Evolutionary conservation across 2,329 filamentous ascomycete genomes (phyloP).

Genomic region (Diplodia scrobiculata): DNA sequence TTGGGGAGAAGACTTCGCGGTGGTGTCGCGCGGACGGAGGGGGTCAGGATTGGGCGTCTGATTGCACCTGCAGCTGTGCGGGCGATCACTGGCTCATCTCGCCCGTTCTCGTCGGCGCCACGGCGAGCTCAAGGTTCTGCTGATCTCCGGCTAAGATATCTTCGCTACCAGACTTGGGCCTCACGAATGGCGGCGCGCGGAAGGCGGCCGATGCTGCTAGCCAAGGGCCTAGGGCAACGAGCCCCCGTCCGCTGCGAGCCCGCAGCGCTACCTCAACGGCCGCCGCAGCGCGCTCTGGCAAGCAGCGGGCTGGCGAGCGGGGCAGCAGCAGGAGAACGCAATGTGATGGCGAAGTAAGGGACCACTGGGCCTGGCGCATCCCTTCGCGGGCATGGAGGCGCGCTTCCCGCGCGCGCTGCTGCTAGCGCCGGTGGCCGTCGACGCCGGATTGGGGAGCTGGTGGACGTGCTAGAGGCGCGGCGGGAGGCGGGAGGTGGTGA

Average conservation of each 20-base stretch:
- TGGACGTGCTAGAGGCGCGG: neutral
- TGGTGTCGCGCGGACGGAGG: neutral
- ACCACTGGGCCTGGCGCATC: constrained; percentile 25
- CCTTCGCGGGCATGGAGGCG: constrained; percentile 18
- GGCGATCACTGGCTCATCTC: constrained; percentile 24
- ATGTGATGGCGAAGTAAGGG: constrained; percentile 27
- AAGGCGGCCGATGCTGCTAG: constrained; percentile 14
- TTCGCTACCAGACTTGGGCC: constrained; percentile 26
- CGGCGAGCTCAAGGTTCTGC: constrained; percentile 26
- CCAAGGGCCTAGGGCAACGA: neutral
- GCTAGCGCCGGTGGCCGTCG: constrained; percentile 14
- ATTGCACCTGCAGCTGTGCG: constrained; percentile 12
- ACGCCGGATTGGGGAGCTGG: constrained; percentile 13
- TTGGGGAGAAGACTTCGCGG: neutral
- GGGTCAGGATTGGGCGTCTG: constrained; percentile 5
- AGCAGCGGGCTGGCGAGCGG: neutral
- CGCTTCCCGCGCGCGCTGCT: constrained; percentile 21
- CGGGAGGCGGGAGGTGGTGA: constrained; percentile 7
- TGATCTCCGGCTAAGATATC: constrained; percentile 26
- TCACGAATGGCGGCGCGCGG: constrained; percentile 24
- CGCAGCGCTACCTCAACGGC: constrained; percentile 16
- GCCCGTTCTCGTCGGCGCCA: constrained; percentile 24
- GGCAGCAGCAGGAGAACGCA: constrained; percentile 10
- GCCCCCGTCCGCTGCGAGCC: neutral
- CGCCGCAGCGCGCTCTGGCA: constrained; percentile 3